phyloP scores from a whole-genome alignment of 2,329 filamentous ascomycete genomes.

The Diaporthe vaccinii region DNA sequence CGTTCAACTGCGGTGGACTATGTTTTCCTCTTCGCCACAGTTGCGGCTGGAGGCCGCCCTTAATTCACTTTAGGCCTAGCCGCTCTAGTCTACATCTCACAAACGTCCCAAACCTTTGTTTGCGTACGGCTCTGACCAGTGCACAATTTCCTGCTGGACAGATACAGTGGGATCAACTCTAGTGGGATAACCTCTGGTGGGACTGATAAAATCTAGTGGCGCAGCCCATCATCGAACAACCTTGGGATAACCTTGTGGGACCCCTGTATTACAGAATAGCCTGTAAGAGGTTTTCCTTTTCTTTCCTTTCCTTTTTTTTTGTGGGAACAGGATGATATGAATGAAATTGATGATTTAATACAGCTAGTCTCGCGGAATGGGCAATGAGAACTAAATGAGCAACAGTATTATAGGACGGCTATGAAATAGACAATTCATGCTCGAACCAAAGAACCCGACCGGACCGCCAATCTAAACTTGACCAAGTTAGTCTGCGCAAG shows the following conservation, averaged over 20 bases:
- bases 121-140: not conserved
- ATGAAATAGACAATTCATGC: conserved; percentile 16
- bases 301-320: too few relatives aligned
- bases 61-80: not conserved
- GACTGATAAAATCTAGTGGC: too few relatives aligned
- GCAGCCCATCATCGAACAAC: too few relatives aligned
- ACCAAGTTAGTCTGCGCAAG: conserved; percentile 11
- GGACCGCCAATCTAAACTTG: conserved; percentile 10
- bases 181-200: not conserved
- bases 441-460: not conserved
- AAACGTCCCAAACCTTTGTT: too few relatives aligned
- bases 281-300: not conserved
- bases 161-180: too few relatives aligned
- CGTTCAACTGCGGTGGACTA: not conserved
- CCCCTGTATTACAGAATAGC: not conserved
- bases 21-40: conserved; percentile 33
- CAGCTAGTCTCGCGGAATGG: conserved; percentile 1
- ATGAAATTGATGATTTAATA: conserved; percentile 19
- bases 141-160: not conserved
- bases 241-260: not conserved
- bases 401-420: conserved; percentile 2
- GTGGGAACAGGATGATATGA: not conserved
- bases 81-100: not conserved
- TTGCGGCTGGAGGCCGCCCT: conserved; percentile 39
- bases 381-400: conserved; percentile 29